Evolutionary conservation across 1,284 basidiomycete species (phyloP).

Genomic region (Ceratobasidium sp.): DNA sequence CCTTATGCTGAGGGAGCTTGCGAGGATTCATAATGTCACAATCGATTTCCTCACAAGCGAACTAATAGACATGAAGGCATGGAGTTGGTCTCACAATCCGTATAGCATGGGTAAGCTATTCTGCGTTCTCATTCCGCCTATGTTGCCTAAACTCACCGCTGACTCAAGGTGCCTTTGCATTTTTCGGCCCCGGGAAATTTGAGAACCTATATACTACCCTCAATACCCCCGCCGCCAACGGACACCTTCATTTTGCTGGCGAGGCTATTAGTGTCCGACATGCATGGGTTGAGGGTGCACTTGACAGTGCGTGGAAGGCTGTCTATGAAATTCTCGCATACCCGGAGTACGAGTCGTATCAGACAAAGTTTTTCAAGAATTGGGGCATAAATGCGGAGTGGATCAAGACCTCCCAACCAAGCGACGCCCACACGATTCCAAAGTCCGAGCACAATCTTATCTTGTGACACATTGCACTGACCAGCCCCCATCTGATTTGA

Average conservation of each 20-base stretch:
- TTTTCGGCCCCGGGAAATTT: conserved; percentile 16
- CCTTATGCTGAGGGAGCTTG: background rate
- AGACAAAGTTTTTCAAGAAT: background rate
- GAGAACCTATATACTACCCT: background rate
- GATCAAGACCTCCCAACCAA: too few relatives aligned
- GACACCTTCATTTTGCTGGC: conserved; percentile 7
- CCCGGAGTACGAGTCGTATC: background rate
- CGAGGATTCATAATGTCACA: background rate
- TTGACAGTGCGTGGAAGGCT: conserved; percentile 38
- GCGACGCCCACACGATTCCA: too few relatives aligned
- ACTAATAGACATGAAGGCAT: background rate
- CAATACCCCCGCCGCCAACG: background rate
- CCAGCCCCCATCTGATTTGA: too few relatives aligned
- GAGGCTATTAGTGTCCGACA: conserved; percentile 15
- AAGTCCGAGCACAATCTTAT: too few relatives aligned
- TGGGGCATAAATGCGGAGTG: background rate
- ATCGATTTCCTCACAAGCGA: background rate
- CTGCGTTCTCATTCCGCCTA: conserved; percentile 3
- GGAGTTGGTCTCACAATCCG: conserved; percentile 1
- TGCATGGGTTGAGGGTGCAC: conserved; percentile 41
- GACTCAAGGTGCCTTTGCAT: conserved; percentile 10
- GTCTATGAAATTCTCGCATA: conserved; percentile 22
- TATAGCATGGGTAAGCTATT: conserved; percentile 2
- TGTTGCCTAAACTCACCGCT: background rate
- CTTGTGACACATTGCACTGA: too few relatives aligned